Evolutionary conservation across 2,329 filamentous ascomycete genomes (phyloP).

Genomic region (Xylariaceae sp.): DNA sequence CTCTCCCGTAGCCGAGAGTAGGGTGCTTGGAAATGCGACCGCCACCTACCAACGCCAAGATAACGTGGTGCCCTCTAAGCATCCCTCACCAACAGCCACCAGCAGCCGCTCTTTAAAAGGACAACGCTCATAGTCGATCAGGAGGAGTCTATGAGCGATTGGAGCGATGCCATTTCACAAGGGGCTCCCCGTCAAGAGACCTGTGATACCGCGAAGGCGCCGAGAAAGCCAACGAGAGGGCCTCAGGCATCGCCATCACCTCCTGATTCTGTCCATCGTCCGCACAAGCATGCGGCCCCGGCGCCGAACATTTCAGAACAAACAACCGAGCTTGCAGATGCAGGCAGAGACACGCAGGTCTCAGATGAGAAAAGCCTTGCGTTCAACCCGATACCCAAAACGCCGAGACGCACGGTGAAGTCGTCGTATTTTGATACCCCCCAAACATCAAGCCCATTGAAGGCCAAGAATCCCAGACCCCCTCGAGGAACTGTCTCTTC

Average conservation of each 20-base stretch:
- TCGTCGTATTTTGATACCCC: slow-evolving; percentile 27
- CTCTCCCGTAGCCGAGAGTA: not conserved
- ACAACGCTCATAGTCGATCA: slow-evolving; percentile 12
- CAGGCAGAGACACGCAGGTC: too few species aligned
- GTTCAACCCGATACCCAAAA: slow-evolving; percentile 3
- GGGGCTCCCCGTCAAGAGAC: not conserved
- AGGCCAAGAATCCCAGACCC: slow-evolving; percentile 25
- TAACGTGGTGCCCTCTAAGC: slow-evolving; percentile 1
- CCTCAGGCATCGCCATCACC: not conserved
- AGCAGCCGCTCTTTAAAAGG: slow-evolving; percentile 11
- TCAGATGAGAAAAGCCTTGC: not conserved
- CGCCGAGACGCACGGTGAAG: slow-evolving; percentile 19
- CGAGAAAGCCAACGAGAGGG: not conserved
- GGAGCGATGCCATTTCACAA: not conserved
- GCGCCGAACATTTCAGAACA: not conserved
- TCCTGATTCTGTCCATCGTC: not conserved
- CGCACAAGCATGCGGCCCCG: not conserved
- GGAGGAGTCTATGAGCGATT: slow-evolving; percentile 16
- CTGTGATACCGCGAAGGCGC: not conserved
- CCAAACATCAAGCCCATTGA: slow-evolving; percentile 3
- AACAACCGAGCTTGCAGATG: not conserved
- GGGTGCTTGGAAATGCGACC: not conserved
- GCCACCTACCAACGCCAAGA: slow-evolving; percentile 1
- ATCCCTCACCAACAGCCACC: not conserved
- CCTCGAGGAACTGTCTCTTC: slow-evolving; percentile 41